Conservation (phyloP, 129 eudicot species). For the Flaveria bidentis region DNA sequence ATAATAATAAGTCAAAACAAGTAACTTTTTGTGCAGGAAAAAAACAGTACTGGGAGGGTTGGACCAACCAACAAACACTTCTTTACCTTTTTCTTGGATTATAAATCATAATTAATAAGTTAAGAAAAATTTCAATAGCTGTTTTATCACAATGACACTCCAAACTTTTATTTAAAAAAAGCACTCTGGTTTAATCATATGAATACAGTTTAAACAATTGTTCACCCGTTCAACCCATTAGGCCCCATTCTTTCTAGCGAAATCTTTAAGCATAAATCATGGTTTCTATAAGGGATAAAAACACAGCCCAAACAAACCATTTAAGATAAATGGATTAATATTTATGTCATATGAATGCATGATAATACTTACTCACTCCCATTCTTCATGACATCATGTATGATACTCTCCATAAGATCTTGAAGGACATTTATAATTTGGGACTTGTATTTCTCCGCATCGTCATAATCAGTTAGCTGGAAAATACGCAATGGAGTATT, state of each 20-base stretch:
- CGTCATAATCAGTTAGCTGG: constrained; percentile 58
- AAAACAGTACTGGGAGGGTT: not conserved
- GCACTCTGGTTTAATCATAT: not conserved
- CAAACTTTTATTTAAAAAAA: not conserved
- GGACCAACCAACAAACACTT: not conserved
- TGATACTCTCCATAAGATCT: constrained; percentile 88
- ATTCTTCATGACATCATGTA: constrained; percentile 72
- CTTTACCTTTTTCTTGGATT: not conserved
- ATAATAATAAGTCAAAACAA: not conserved
- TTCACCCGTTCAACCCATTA: not conserved
- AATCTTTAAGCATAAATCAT: constrained; percentile 5
- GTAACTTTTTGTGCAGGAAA: not conserved
- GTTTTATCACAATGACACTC: not conserved
- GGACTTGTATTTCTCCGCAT: constrained; percentile 54
- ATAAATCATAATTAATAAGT: not conserved
- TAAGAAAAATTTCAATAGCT: not conserved
- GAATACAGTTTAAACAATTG: not conserved
- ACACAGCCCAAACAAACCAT: not conserved
- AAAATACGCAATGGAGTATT: constrained; percentile 21
- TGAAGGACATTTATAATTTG: constrained; percentile 76
- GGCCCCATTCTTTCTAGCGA: constrained; percentile 1
- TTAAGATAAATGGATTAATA: not conserved
- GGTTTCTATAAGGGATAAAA: not conserved
- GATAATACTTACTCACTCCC: constrained; percentile 64
- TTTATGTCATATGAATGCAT: constrained; percentile 8